Percentiles rank a stretch among this genome's conserved stretches.
Evolutionary conservation across 805 yeast species (phyloP).

Genomic region (Lachancea mirantina): DNA sequence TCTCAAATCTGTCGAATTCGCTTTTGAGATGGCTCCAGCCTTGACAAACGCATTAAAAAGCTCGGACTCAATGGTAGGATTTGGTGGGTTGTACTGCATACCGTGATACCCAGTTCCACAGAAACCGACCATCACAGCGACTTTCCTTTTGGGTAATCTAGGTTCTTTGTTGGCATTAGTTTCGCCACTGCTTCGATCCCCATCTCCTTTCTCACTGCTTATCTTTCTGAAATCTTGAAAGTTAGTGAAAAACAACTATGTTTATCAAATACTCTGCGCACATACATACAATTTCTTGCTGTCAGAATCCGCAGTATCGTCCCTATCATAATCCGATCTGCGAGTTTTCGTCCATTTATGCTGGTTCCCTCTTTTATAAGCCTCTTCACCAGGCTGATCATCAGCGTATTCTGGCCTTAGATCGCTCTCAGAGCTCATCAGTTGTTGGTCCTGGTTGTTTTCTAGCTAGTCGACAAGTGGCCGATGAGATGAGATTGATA

Average conservation of each 20-base stretch:
- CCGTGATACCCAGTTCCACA: constrained; percentile 97
- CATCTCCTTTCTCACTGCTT: constrained; percentile 16
- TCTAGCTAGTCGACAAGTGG: neutral
- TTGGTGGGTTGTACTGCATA: constrained; percentile 87
- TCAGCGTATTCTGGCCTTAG: constrained; percentile 25
- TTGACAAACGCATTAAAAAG: constrained; percentile 72
- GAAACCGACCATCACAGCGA: constrained; percentile 85
- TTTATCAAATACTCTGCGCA: too few relatives aligned
- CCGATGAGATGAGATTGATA: constrained; percentile 1
- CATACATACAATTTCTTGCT: constrained; percentile 24
- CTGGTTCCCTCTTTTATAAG: constrained; percentile 37
- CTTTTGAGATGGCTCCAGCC: constrained; percentile 84
- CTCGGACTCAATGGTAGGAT: constrained; percentile 85
- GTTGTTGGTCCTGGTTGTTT: neutral
- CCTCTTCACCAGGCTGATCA: constrained; percentile 35
- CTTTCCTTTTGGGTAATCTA: constrained; percentile 80
- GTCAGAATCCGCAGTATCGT: constrained; percentile 13
- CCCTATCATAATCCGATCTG: constrained; percentile 19
- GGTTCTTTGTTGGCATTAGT: constrained; percentile 48
- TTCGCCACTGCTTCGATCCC: too few relatives aligned
- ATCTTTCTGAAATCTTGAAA: constrained; percentile 10
- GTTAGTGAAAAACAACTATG: too few relatives aligned
- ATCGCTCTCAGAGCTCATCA: constrained; percentile 12
- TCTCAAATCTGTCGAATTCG: constrained; percentile 81
- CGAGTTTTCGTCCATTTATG: constrained; percentile 30